Base-by-base conservation (phyloP, 805 yeast species). In the Suhomyces xylopsoci region DNA sequence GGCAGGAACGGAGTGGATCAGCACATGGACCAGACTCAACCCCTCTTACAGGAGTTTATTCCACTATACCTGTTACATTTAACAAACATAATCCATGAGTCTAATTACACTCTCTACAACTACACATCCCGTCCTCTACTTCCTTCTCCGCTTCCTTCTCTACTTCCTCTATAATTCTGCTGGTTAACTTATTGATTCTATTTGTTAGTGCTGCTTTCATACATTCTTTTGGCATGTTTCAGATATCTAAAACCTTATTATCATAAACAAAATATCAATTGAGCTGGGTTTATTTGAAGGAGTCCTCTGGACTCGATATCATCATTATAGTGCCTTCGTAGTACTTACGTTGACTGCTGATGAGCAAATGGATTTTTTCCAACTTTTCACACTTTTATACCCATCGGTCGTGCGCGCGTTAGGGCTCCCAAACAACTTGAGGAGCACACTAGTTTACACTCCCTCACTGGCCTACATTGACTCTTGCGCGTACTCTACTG, bases 261-360 rank as follows among this genome's bases (percentile, higher is more conserved):
- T 70, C 75, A 71, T 68, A 58, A 70, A 69, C 72, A 68, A 67
- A 68, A 64, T 62, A 69, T 71, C 76, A 70, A 71, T 65, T 71
- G 76, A 71, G 75, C 75, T 70, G 75, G 75, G 76, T 71, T 71
- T 67, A 62, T 55, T 55, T 48, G 64, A 61, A 58, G 62, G 73
- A 69, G 74, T 68, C 72, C 60, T 32, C 59, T 56, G 59, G 75
- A 68, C 75, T 70, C 75, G 61, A 62, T 68, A 68, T 71, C 76
- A 69, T 71, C 76, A 69, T 58, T 48, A 17, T 38, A 24, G 19
- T 42, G 25, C 19, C 30, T n/a, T 22, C 19, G 32, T 24, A 26
- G 36, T 44, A 44, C 47, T 44, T 44, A 44, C 47, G n/a, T 38
- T 19, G 42, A 38, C 42, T 17, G 24, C 24, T 38, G 42, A 38